Percentiles rank a stretch among this genome's conserved stretches.
Evolutionary conservation across 257 asterid genomes (phyloP).

Genomic region (Lycium barbarum): DNA sequence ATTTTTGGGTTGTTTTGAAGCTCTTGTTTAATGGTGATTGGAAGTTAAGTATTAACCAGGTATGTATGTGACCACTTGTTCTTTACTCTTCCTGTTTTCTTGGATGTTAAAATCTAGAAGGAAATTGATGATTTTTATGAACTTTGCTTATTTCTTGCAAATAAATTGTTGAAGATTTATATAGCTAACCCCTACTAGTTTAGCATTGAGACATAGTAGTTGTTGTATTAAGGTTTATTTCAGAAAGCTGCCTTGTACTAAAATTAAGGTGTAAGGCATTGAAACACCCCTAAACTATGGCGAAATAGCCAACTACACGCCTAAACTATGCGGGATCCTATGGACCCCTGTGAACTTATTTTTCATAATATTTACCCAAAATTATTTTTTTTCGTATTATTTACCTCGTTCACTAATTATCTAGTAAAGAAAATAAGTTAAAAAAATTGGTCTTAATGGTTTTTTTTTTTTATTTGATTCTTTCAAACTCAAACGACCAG

Average conservation of each 20-base stretch:
- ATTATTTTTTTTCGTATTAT: no score
- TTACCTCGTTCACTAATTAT: no score
- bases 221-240: slow-evolving; percentile 15
- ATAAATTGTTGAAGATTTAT: not conserved
- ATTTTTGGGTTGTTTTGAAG: not conserved
- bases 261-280: not conserved
- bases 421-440: no score
- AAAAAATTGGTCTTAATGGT: no score
- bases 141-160: not conserved
- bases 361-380: no score
- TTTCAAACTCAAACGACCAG: no score
- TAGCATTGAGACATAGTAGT: slow-evolving; percentile 8
- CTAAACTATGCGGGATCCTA: no score
- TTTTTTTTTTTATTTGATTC: no score
- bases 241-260: not conserved
- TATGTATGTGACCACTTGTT: not conserved
- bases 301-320: no score
- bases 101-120: not conserved
- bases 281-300: no score
- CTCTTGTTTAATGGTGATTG: slow-evolving; percentile 17
- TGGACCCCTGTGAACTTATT: no score
- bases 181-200: not conserved
- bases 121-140: not conserved
- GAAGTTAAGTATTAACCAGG: not conserved
- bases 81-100: not conserved